Conservation (phyloP, 2,329 filamentous ascomycete genomes). For the Botrytis squamosa region DNA sequence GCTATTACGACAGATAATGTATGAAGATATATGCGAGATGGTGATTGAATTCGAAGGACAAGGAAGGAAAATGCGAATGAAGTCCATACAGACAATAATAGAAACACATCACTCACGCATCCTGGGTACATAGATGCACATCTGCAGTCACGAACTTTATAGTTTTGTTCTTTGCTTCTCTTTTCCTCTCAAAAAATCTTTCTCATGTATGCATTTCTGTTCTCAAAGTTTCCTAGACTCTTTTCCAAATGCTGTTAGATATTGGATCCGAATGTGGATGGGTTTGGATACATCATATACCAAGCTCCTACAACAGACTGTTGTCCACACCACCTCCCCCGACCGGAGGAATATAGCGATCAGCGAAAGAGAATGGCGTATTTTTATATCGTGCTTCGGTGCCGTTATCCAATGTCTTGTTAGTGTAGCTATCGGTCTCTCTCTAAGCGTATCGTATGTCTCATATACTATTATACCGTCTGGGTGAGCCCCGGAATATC, state of each 20-base stretch:
- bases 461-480: not conserved
- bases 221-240: not conserved
- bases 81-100: not conserved
- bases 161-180: not conserved
- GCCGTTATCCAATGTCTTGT: not conserved
- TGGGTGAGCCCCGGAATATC: not conserved
- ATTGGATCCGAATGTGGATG: not conserved
- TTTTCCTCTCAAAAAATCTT: not conserved
- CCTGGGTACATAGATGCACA: not conserved
- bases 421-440: constrained; percentile 3
- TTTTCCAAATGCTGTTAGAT: not conserved
- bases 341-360: constrained; percentile 8
- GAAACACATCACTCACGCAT: not conserved
- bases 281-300: not conserved
- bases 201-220: not conserved
- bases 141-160: not conserved
- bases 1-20: constrained; percentile 13
- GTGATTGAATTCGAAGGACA: not conserved
- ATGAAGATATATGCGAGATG: constrained; percentile 16
- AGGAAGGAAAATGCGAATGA: not conserved
- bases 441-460: constrained; percentile 1
- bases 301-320: constrained; percentile 3
- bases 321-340: not conserved
- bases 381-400: not conserved
- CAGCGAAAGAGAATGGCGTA: not conserved